Evolutionary conservation across 495 filamentous ascomycete species (phyloP), one percentile per base, ranked within the genome.

Genomic region (Mycothermus thermophilus): DNA sequence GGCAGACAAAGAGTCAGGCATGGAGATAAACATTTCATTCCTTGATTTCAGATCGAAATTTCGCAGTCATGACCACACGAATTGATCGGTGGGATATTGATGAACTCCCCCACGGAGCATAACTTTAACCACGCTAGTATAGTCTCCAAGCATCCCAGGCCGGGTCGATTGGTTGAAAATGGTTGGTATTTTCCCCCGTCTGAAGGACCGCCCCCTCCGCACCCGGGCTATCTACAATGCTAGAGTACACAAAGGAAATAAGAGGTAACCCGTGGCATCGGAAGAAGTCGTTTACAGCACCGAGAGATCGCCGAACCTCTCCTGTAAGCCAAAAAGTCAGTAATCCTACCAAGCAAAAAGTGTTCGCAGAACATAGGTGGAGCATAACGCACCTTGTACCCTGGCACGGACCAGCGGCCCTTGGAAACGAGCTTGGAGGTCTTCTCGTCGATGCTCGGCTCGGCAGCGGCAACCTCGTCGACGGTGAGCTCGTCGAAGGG

Each of bases 401-500:
- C 92, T 31, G 92, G 84, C 48, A 90, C 84, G 64, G 74, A 69
- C 92, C 92, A 99, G 70, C 86, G 82, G 62, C 88, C 87, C 75
- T 87, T 96, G 58, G 80, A 81, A 32, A 96, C 86, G 56, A 96
- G 72, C 64, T 87, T 73, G 41, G 79, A 63, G 38, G 85, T 93
- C 66, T 85, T 83, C 74, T 87, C 73, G 60, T 99, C 92, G 60
- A 96, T 95, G 48, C 93, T 87, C 35, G 88, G 90, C 52, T 81
- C 79, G 38, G 84, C 92, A 41, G 79, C 73, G 38, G 79, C 83
- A 60, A 99, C 80, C 55, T 99, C 92, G 61, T 96, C 90, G 63
- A 96, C 90, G 51, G 92, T 96, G 61, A 96, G 72, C 43, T 99
- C 82, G 44, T 99, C 90, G 60, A 95, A 96, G 37, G 88, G 84